Evolutionary conservation across 106 monocot genomes (phyloP).

Genomic region (Dendrobium huoshanense): DNA sequence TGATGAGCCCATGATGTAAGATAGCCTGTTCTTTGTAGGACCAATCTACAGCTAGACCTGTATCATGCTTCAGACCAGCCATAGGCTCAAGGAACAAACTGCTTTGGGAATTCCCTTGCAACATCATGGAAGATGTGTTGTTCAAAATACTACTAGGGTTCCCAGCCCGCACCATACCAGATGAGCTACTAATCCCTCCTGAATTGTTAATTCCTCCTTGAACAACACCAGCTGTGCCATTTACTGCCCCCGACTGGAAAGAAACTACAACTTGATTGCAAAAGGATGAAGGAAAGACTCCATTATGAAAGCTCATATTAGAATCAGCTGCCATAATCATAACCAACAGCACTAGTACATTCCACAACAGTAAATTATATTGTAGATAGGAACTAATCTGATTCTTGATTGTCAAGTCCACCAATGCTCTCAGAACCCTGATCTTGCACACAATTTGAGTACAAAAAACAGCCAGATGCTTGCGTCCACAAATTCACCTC

Average conservation of each 20-base stretch:
- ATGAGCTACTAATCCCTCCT: conserved; percentile 20
- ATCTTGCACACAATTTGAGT: not conserved
- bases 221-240: conserved; percentile 22
- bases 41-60: conserved; percentile 53
- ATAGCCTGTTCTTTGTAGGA: conserved; percentile 41
- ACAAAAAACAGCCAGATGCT: not conserved
- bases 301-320: conserved; percentile 53
- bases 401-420: not conserved
- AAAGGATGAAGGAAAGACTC: conserved; percentile 35
- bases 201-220: conserved; percentile 20
- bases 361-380: not conserved
- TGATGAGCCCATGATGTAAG: conserved; percentile 35
- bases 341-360: not conserved
- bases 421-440: not conserved
- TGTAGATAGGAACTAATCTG: not conserved
- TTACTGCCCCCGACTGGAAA: conserved; percentile 52
- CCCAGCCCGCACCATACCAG: conserved; percentile 22
- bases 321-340: conserved; percentile 61
- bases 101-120: conserved; percentile 8
- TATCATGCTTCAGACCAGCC: conserved; percentile 44
- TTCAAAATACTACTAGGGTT: conserved; percentile 20
- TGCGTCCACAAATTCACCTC: not conserved
- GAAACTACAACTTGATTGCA: conserved; percentile 57
- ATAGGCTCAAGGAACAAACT: conserved; percentile 21
- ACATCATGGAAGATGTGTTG: conserved; percentile 18